Evolutionary conservation across 2,329 filamentous ascomycete species (phyloP).

Genomic region (Talaromyces verruculosus): DNA sequence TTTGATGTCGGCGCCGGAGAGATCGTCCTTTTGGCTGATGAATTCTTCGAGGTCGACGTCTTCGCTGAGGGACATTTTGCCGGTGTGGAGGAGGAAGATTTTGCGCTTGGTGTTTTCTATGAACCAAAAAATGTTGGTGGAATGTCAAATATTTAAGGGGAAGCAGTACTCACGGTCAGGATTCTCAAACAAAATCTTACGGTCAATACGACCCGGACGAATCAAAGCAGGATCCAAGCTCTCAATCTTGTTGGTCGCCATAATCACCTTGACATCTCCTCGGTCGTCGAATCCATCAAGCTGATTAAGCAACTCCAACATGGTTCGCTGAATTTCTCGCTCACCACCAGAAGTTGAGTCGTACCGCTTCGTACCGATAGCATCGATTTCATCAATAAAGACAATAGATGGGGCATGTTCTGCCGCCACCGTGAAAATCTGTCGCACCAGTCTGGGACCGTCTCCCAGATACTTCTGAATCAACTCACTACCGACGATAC

Average conservation of each 20-base stretch:
- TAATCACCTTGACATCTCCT: conserved; percentile 98
- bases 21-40: conserved; percentile 95
- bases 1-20: conserved; percentile 97
- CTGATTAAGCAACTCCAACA: conserved; percentile 97
- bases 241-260: conserved; percentile 99
- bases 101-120: conserved; percentile 87
- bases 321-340: conserved; percentile 95
- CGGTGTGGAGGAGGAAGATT: conserved; percentile 97
- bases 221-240: conserved; percentile 94
- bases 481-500: conserved; percentile 93
- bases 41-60: conserved; percentile 99
- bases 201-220: conserved; percentile 93
- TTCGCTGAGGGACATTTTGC: conserved; percentile 94
- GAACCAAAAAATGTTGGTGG: neutral
- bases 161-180: conserved; percentile 59
- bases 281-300: conserved; percentile 98
- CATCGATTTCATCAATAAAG: conserved; percentile 99
- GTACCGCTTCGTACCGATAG: conserved; percentile 97
- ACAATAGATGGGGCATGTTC: conserved; percentile 97
- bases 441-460: conserved; percentile 87
- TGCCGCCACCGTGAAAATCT: conserved; percentile 85
- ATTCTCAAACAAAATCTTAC: conserved; percentile 85
- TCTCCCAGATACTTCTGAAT: conserved; percentile 99
- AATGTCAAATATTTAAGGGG: neutral
- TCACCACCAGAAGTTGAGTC: conserved; percentile 96